phyloP scores from a whole-genome alignment of 768 basidiomycete genomes.

The Tremella mesenterica region DNA sequence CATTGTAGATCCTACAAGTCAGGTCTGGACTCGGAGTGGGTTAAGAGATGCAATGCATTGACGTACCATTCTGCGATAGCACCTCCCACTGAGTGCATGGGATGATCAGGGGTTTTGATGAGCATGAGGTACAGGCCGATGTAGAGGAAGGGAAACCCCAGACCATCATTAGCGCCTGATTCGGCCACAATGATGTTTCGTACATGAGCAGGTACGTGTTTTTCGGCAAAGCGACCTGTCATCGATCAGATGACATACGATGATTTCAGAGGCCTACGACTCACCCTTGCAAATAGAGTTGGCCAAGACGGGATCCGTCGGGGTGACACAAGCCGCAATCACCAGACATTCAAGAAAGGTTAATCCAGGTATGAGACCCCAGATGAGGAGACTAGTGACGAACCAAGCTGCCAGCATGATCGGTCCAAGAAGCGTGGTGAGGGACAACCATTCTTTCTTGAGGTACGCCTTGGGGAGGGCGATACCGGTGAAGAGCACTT shows the following conservation, averaged over 20 bases:
- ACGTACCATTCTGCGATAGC: slow-evolving; percentile 45
- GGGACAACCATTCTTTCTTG: slow-evolving; percentile 37
- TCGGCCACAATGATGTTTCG: slow-evolving; percentile 47
- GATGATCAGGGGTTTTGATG: slow-evolving; percentile 32
- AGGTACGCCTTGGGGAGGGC: slow-evolving; percentile 46
- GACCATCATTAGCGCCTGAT: slow-evolving; percentile 47
- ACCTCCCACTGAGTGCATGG: slow-evolving; percentile 31
- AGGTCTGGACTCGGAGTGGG: no score
- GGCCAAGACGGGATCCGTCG: slow-evolving; percentile 47
- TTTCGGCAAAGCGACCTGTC: slow-evolving; percentile 46
- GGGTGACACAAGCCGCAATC: slow-evolving; percentile 46
- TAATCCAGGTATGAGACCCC: slow-evolving; percentile 44
- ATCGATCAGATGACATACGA: slow-evolving; percentile 3
- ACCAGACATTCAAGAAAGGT: slow-evolving; percentile 45
- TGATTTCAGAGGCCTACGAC: not conserved
- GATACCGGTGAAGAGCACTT: slow-evolving; percentile 40
- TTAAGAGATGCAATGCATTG: slow-evolving; percentile 6
- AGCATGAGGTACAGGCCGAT: slow-evolving; percentile 44
- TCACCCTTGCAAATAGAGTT: slow-evolving; percentile 39
- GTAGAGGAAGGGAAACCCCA: slow-evolving; percentile 47
- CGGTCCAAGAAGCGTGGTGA: slow-evolving; percentile 43
- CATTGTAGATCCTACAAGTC: slow-evolving; percentile 38
- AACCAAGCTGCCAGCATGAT: slow-evolving; percentile 48
- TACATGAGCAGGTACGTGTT: slow-evolving; percentile 44
- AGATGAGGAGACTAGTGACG: slow-evolving; percentile 42